Evolutionary conservation across 2,329 filamentous ascomycete genomes (phyloP), one percentile per base, ranked within the genome.

Genomic region (Keithomyces neogunnii): DNA sequence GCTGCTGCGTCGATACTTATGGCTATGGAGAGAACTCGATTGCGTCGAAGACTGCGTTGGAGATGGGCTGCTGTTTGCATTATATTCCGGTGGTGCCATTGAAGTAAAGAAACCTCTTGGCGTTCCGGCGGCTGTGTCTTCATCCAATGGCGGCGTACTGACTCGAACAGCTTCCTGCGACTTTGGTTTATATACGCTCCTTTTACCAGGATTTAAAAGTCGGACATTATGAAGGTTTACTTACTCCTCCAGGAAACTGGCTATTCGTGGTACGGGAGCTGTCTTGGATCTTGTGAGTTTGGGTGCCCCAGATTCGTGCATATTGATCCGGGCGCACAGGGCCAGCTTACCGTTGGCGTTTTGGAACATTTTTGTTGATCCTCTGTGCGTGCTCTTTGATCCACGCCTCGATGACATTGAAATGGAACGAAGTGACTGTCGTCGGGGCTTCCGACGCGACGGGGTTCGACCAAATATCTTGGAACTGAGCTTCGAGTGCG

Each of bases 91-190:
- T 2, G 66, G 61, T 9, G 65, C 59, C 35, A 72, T 65, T 28
- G 73, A 64, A 11, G 69, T 69, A 56, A 77, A 76, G 57, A 76
- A 73, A 3, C 65, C 67, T 4, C 71, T 69, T 3, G 67, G 64
- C 35, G 56, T 66, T 5, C 67, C 66, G 45, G 67, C 68, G 11
- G 62, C 61, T 7, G 65, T 67, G 40, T 65, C 62, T 53, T 73
- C 69, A 26, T 66, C 66, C 26, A 74, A 57, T 0, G 73, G 73
- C 1, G 75, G 75, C 3, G 75, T 77, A 47, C 67, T 69, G 10
- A 78, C 61, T 4, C 75, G 68, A n/a, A 62, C 69, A 4, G 75
- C 75, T 64, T 78, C 75, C 75, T 78, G 47, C 26, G 7, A 32
- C n/a, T 5, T 38, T 26, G 9, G 47, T 31, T 47, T 4, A 40